Evolutionary conservation across 257 asterid genomes (phyloP), one percentile per base, ranked within the genome.

Genomic region (Petunia secreta): DNA sequence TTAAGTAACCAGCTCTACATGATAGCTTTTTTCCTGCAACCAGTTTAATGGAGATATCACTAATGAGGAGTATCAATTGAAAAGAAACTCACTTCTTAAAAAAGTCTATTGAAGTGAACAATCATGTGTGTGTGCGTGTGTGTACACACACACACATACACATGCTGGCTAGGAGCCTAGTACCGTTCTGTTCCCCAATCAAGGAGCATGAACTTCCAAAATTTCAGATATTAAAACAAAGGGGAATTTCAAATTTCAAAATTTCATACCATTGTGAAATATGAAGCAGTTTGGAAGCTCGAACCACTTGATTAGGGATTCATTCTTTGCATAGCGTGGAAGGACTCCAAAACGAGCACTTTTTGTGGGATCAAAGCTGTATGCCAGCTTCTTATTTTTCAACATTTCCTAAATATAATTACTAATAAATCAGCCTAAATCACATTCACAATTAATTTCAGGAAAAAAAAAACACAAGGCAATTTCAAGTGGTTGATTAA

Each of bases 211-310:
- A 13, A 64, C 25, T 64, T 64, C 48, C 48, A 64, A 5, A 7
- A 38, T 38, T 34, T 64, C 71, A 38, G 50, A 64, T 64, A 64
- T 64, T 37, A 13, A 63, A 10, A 53, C 0, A n/a, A 36, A 8
- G 48, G 52, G 9, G 1, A 41, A 39, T 37, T 37, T 10, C 46
- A 78, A 10, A 63, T 76, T 94, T 83, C 83, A 44, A 44, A 15
- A 44, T 44, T 48, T 71, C 77, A 48, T 71, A 96, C 99, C 99
- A 9, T 96, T 96, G 81, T 96, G 99, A 88, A 94, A 96, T 80
- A 96, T 92, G 93, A 92, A 92, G 92, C 99, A 96, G 64, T 90
- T 96, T 81, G 99, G 98, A 82, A 96, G 98, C 88, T 96, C 99
- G 67, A 96, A 96, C 99, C 99, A 96, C 89, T 89, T 92, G 85